Evolutionary conservation across 1,284 basidiomycete genomes (phyloP).

Genomic region (Cystobasidium slooffiae): DNA sequence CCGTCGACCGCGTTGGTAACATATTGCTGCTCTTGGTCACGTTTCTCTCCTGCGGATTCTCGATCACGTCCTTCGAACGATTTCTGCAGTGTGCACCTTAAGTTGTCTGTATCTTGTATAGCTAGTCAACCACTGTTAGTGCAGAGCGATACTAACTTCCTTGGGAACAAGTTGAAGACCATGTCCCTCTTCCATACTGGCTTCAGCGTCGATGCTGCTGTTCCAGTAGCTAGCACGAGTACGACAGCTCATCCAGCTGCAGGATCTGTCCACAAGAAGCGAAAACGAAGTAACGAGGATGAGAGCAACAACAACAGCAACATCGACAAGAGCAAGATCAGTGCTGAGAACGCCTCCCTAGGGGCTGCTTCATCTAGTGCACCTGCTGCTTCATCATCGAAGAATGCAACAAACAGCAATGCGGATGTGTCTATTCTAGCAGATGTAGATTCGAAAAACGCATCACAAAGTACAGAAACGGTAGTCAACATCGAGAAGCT

Average conservation of each 20-base stretch:
- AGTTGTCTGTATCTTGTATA: background rate
- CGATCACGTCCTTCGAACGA: slow-evolving; percentile 9
- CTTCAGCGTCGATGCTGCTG: slow-evolving; percentile 32
- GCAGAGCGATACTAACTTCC: background rate
- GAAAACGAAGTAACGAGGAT: slow-evolving; percentile 2
- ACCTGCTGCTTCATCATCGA: background rate
- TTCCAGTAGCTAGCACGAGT: slow-evolving; percentile 12
- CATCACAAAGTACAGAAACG: slow-evolving; percentile 49
- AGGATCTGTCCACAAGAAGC: slow-evolving; percentile 27
- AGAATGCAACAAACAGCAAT: background rate
- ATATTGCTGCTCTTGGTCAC: background rate
- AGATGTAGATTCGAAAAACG: background rate
- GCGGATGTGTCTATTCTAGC: background rate
- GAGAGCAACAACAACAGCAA: background rate
- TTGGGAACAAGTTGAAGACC: background rate
- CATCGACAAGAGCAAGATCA: background rate
- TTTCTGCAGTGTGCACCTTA: background rate
- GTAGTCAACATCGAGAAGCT: slow-evolving; percentile 77
- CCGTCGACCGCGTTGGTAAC: too few species aligned
- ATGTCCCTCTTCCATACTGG: slow-evolving; percentile 43
- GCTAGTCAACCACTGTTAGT: background rate
- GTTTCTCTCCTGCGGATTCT: background rate
- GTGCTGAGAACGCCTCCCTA: background rate
- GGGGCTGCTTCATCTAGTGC: background rate
- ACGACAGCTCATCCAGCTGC: slow-evolving; percentile 16